Percentiles rank a stretch among this genome's conserved stretches.
Evolutionary conservation across 768 basidiomycete genomes (phyloP).

Genomic region (Pulveroboletus sp.): DNA sequence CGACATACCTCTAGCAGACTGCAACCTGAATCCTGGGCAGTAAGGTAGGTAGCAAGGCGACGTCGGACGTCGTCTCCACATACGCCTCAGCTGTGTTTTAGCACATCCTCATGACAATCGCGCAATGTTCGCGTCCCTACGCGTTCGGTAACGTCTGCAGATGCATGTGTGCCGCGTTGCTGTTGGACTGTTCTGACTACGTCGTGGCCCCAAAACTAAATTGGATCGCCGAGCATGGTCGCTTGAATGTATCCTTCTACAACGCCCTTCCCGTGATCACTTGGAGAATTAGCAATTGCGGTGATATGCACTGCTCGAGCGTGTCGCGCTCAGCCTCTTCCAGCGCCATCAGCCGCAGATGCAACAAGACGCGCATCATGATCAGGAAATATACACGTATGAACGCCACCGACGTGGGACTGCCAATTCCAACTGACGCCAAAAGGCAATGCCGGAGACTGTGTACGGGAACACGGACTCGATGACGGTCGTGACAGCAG

Average conservation of each 20-base stretch:
- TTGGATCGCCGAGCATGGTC: neutral
- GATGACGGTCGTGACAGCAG: constrained; percentile 10
- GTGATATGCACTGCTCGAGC: constrained; percentile 23
- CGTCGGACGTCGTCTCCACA: no score
- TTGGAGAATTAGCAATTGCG: constrained; percentile 24
- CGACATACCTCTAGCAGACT: no score
- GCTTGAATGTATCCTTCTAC: constrained; percentile 3
- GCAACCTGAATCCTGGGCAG: no score
- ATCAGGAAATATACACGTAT: constrained; percentile 11
- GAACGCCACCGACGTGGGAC: constrained; percentile 11
- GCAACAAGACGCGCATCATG: constrained; percentile 14
- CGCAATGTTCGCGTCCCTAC: no score
- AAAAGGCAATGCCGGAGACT: constrained; percentile 22
- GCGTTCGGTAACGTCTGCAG: no score
- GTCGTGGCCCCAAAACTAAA: constrained; percentile 1
- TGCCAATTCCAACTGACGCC: constrained; percentile 13
- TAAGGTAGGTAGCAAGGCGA: no score
- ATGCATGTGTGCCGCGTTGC: no score
- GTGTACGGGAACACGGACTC: constrained; percentile 26
- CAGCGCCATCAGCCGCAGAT: no score
- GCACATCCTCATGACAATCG: no score
- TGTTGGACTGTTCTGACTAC: no score
- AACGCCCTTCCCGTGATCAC: constrained; percentile 16
- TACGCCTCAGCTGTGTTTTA: no score
- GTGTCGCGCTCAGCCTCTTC: neutral